A percentile compares a stretch with the other conserved stretches of the same genome.
Conservation (phyloP, 2,329 filamentous ascomycete species). For the Microsporum canis region DNA sequence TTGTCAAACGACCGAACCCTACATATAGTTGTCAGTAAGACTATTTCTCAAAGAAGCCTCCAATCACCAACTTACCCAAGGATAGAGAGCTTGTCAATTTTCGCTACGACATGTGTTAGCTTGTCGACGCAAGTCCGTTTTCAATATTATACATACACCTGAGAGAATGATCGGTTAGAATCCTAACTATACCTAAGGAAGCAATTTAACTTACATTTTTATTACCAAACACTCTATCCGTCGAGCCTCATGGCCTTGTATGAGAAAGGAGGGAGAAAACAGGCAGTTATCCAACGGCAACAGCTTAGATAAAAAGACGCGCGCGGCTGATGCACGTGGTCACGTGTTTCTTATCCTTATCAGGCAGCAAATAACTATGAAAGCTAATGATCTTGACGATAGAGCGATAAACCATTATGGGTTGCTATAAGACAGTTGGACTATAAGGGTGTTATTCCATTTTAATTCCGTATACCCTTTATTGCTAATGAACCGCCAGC, state of each 20-base stretch:
- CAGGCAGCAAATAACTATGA: not conserved
- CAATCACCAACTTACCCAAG: conserved; percentile 45
- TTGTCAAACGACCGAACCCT: conserved; percentile 79
- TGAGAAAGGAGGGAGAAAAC: not conserved
- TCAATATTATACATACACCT: conserved; percentile 12
- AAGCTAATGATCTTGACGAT: too few species aligned
- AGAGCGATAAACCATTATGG: too few species aligned
- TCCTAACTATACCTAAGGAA: not conserved
- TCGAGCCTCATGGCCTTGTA: not conserved
- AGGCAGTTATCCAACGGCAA: not conserved
- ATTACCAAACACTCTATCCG: not conserved
- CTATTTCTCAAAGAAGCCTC: not conserved
- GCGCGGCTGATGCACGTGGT: not conserved
- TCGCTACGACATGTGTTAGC: conserved; percentile 41
- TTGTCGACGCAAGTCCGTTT: not conserved
- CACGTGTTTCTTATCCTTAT: conserved; percentile 1
- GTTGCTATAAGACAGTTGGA: not conserved
- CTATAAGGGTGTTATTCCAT: not conserved
- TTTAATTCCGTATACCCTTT: not conserved
- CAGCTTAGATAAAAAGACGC: not conserved
- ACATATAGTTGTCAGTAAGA: not conserved
- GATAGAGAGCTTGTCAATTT: conserved; percentile 82
- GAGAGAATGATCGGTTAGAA: not conserved
- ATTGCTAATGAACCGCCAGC: not conserved
- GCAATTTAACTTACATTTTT: conserved; percentile 11